Evolutionary conservation across 768 basidiomycete species (phyloP).

Genomic region (Mrakia gelida): DNA sequence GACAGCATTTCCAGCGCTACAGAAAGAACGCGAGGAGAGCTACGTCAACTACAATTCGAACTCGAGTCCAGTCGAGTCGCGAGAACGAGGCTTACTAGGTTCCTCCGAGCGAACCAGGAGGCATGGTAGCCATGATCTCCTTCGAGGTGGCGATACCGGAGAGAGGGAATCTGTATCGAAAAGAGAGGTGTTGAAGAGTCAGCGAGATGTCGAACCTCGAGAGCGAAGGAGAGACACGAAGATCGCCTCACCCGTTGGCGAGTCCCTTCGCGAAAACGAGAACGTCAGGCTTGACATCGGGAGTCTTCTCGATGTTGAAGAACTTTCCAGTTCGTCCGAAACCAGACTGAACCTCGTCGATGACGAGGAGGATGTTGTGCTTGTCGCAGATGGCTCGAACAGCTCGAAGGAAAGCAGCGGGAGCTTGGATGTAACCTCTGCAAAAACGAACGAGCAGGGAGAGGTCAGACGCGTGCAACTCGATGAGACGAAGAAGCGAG

Average conservation of each 20-base stretch:
- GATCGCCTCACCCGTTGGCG: constrained; percentile 40
- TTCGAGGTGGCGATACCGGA: constrained; percentile 75
- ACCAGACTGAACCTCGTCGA: constrained; percentile 55
- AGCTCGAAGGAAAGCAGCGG: constrained; percentile 70
- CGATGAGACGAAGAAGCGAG: not conserved
- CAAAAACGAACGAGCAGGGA: not conserved
- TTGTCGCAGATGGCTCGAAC: constrained; percentile 80
- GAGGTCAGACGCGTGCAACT: not conserved
- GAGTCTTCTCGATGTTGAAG: constrained; percentile 65
- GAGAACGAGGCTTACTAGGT: constrained; percentile 53
- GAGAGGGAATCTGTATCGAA: constrained; percentile 61
- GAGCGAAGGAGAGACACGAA: too few species aligned
- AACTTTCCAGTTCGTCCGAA: constrained; percentile 80
- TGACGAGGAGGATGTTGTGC: constrained; percentile 67
- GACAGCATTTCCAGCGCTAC: constrained; percentile 74
- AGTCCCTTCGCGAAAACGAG: constrained; percentile 77
- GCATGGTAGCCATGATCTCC: constrained; percentile 64
- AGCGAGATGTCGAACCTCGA: too few species aligned
- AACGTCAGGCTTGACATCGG: constrained; percentile 81
- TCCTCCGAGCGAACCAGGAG: constrained; percentile 44
- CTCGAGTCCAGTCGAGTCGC: too few species aligned
- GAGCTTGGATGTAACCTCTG: constrained; percentile 80
- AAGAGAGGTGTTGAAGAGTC: too few species aligned
- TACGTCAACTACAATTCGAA: too few species aligned
- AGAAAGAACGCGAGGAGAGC: too few species aligned